Evolutionary conservation across 331 rosid genomes (phyloP), one percentile per base, ranked within the genome.

Genomic region (Acacia pycnantha): DNA sequence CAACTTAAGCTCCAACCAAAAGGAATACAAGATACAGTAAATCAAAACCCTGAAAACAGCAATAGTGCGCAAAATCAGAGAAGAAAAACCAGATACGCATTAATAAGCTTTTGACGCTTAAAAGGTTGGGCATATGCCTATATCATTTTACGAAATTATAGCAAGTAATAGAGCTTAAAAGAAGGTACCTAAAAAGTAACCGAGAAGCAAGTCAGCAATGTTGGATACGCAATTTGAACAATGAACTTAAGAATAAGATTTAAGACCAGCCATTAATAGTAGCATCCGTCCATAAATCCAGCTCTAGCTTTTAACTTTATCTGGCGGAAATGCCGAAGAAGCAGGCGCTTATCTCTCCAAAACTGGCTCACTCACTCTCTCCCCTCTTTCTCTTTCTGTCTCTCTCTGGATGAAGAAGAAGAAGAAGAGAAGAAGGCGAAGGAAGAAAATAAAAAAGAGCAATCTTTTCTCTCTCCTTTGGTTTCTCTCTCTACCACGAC

Each of bases 301-400:
- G 66, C 10, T 70, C 33, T 33, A 24, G 75, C 71, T 74, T 81
- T 78, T 22, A 79, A 79, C 85, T 74, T 85, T 81, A 81, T 44
- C 64, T 71, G 91, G 83, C 92, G 93, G 92, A 88, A 89, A 90
- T 89, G 92, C 82, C 92, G 85, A 88, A 90, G 92, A 40, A 74
- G 87, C 90, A 87, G 89, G 89, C 89, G 84, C 88, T 87, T 79
- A 84, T 86, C 88, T 84, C 87, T 85, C 88, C 70, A 71, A 75
- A 83, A 82, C 82, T 82, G 77, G 56, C 82, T 74, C 64, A 1
- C 7, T 27, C 21, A 33, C 71, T 43, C 22, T 37, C 75, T 81
- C 75, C 85, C 85, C 79, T 80, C 81, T 44, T 78, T 73, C 61
- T 56, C n/a, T 37, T 37, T 33, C 22, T 54, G 59, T 43, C 22